Conservation (phyloP, 441 rosid species). For the Gossypium davidsonii region DNA sequence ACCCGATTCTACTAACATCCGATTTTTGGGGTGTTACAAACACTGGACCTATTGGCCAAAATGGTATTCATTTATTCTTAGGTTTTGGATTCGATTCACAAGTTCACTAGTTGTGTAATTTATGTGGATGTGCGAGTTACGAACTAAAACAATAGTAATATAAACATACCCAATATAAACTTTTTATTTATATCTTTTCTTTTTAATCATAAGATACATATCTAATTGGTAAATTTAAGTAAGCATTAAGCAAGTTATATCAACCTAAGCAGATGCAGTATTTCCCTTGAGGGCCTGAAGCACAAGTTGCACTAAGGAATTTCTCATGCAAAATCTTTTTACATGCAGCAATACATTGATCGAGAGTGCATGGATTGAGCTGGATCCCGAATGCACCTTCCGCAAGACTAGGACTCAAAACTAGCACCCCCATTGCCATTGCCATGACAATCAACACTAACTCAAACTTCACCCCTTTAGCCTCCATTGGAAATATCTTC, state of each 20-base stretch:
- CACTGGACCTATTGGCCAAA: no score
- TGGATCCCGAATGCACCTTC: slow-evolving; percentile 29
- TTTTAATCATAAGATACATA: not conserved
- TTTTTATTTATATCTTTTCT: not conserved
- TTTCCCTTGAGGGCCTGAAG: slow-evolving; percentile 22
- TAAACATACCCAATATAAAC: not conserved
- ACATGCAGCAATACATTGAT: slow-evolving; percentile 29
- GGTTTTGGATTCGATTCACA: no score
- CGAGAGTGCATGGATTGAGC: slow-evolving; percentile 29
- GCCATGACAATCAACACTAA: not conserved
- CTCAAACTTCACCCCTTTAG: slow-evolving; percentile 10
- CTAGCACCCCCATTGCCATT: not conserved
- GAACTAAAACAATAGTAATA: not conserved
- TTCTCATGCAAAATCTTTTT: slow-evolving; percentile 24
- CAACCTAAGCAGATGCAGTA: slow-evolving; percentile 35
- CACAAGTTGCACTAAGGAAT: slow-evolving; percentile 30
- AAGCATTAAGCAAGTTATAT: not conserved
- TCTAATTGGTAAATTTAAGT: not conserved
- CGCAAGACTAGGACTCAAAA: slow-evolving; percentile 11
- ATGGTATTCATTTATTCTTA: no score
- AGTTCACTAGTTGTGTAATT: no score
- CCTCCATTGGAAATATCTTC: slow-evolving; percentile 6
- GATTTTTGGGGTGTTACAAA: no score
- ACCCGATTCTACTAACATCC: no score
- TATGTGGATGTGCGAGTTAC: no score